Evolutionary conservation across 2,329 filamentous ascomycete genomes (phyloP).

Genomic region (Neonectria ditissima): DNA sequence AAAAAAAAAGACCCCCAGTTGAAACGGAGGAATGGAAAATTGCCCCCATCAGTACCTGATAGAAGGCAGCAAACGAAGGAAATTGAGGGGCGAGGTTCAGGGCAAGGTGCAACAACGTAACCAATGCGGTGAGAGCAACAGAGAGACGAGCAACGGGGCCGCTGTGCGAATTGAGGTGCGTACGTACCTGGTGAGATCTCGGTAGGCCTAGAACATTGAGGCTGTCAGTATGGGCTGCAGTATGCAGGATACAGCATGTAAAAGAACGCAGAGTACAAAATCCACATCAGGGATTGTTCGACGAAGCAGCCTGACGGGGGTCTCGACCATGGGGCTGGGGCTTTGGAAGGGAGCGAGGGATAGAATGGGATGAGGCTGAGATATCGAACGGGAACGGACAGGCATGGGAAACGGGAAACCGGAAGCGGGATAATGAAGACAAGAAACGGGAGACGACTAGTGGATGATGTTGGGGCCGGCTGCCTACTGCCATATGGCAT

Average conservation of each 20-base stretch:
- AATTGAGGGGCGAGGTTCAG: no score
- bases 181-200: constrained; percentile 51
- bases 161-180: constrained; percentile 19
- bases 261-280: constrained; percentile 26
- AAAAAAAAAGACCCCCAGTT: no score
- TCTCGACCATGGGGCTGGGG: constrained; percentile 40
- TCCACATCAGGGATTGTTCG: constrained; percentile 26
- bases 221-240: constrained; percentile 38
- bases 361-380: not conserved
- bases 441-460: not conserved
- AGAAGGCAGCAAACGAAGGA: not conserved
- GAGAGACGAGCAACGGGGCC: not conserved
- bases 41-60: not conserved
- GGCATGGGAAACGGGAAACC: not conserved
- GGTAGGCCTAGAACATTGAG: constrained; percentile 51
- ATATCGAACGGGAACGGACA: not conserved
- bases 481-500: not conserved
- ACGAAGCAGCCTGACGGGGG: constrained; percentile 33
- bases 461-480: not conserved
- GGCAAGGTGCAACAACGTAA: no score
- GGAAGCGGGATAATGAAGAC: not conserved
- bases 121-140: not conserved
- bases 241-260: constrained; percentile 26
- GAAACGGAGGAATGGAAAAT: not conserved
- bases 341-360: constrained; percentile 21